These are phyloP conservation scores for Cucumis melo DNA, from an alignment of 306 rosid genomes.

Conservation along the genomic window DNA sequence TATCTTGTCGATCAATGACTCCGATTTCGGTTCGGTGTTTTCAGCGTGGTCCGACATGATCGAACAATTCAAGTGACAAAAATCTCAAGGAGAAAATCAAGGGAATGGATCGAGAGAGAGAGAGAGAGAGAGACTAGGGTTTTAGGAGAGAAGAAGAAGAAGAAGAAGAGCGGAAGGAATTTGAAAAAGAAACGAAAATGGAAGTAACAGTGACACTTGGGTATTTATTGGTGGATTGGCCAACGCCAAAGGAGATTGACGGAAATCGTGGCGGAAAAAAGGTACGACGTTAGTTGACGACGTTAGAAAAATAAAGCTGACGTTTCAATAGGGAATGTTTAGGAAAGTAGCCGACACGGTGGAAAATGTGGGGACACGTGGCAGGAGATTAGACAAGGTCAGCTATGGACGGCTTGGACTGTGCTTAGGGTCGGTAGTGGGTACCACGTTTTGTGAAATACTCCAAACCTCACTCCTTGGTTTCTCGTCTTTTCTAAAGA, in stretches of 20 bases:
- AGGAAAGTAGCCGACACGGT: neutral
- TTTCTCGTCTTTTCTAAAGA: neutral
- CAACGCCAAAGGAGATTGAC: neutral
- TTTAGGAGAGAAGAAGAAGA: neutral
- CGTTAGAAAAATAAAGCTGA: neutral
- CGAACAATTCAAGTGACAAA: neutral
- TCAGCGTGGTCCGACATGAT: conserved; percentile 60
- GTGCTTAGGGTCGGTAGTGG: neutral
- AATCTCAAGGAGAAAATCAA: neutral
- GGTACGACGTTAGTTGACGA: neutral
- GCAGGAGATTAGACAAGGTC: neutral
- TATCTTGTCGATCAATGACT: conserved; percentile 47
- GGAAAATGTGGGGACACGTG: neutral
- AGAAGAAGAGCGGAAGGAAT: neutral
- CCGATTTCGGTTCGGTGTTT: conserved; percentile 22
- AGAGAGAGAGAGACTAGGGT: conserved; percentile 1
- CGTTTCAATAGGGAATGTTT: neutral
- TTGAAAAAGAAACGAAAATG: neutral
- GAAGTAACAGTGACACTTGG: neutral
- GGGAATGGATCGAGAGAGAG: neutral
- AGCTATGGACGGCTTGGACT: conserved; percentile 4
- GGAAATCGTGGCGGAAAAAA: neutral
- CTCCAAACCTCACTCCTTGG: neutral
- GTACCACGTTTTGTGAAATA: neutral
- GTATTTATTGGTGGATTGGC: neutral